Evolutionary conservation across 257 asterid species (phyloP).

Genomic region (Solanum bukasovii): DNA sequence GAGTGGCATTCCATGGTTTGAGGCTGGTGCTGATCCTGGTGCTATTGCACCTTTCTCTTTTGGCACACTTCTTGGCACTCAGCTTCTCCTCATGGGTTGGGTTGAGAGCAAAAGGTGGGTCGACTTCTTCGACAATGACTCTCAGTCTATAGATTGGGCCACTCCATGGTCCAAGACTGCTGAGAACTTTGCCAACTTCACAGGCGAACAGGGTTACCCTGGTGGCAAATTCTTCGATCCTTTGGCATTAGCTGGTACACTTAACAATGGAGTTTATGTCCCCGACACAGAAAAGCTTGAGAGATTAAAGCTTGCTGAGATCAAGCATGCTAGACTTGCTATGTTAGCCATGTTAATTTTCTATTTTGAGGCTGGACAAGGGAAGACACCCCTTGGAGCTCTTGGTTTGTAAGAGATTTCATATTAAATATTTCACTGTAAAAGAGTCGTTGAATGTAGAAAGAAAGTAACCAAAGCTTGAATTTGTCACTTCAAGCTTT

Average conservation of each 20-base stretch:
- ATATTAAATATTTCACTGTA: neutral
- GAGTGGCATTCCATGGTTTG: slow-evolving; percentile 95
- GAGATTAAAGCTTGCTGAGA: slow-evolving; percentile 88
- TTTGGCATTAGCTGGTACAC: slow-evolving; percentile 52
- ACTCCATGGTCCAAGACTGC: slow-evolving; percentile 92
- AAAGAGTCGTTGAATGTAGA: slow-evolving; percentile 17
- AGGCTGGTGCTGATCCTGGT: slow-evolving; percentile 91
- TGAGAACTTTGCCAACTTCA: slow-evolving; percentile 73
- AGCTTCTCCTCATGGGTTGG: slow-evolving; percentile 95
- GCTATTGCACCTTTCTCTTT: slow-evolving; percentile 94
- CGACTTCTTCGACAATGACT: slow-evolving; percentile 86
- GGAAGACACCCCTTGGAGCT: slow-evolving; percentile 99
- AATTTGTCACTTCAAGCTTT: neutral
- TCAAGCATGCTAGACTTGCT: slow-evolving; percentile 89
- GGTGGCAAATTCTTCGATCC: slow-evolving; percentile 97
- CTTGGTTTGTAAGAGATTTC: slow-evolving; percentile 55
- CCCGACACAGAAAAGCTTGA: slow-evolving; percentile 83
- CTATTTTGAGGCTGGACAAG: slow-evolving; percentile 96
- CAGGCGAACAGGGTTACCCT: slow-evolving; percentile 92
- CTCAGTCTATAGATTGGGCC: slow-evolving; percentile 92
- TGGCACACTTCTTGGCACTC: slow-evolving; percentile 86
- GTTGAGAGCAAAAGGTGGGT: slow-evolving; percentile 99
- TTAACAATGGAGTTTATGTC: slow-evolving; percentile 52
- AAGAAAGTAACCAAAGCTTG: slow-evolving; percentile 9
- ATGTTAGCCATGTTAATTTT: slow-evolving; percentile 93